phyloP scores from a whole-genome alignment of 148 eudicot genomes.

The Nyssa sinensis region DNA sequence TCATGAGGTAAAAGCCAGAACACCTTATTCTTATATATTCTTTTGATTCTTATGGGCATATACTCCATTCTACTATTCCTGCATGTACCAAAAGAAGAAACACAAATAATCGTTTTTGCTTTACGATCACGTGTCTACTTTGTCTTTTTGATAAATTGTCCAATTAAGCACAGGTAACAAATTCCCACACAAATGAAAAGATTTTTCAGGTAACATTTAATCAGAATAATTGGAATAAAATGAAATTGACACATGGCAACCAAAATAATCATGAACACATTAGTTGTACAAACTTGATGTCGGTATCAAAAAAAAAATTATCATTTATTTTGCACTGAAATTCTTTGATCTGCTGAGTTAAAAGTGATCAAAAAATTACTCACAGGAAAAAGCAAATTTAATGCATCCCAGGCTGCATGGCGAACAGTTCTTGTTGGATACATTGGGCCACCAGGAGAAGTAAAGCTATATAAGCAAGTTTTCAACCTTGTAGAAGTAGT shows the following conservation, averaged over 20 bases:
- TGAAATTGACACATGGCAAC: no score
- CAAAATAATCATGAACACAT: no score
- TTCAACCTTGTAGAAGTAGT: conserved; percentile 86
- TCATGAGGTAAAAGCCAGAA: neutral
- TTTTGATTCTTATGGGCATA: neutral
- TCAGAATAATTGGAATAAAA: no score
- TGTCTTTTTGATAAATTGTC: no score
- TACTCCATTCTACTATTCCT: neutral
- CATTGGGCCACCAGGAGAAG: conserved; percentile 98
- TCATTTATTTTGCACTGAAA: neutral
- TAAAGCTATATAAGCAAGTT: conserved; percentile 91
- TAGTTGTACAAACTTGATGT: neutral
- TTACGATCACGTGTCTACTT: no score
- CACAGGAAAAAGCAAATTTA: conserved; percentile 90
- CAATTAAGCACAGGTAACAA: no score
- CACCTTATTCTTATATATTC: no score
- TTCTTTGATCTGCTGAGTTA: neutral
- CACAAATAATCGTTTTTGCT: neutral
- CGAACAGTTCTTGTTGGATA: conserved; percentile 96
- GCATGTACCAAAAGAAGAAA: neutral
- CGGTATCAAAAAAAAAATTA: no score
- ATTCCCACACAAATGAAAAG: neutral
- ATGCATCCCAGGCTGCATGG: conserved; percentile 95
- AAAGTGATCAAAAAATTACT: conserved; percentile 33
- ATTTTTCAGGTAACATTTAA: neutral